Evolutionary conservation across 805 yeast genomes (phyloP), one percentile per base, ranked within the genome.

Genomic region (Groenewaldozyma salmanticensis): DNA sequence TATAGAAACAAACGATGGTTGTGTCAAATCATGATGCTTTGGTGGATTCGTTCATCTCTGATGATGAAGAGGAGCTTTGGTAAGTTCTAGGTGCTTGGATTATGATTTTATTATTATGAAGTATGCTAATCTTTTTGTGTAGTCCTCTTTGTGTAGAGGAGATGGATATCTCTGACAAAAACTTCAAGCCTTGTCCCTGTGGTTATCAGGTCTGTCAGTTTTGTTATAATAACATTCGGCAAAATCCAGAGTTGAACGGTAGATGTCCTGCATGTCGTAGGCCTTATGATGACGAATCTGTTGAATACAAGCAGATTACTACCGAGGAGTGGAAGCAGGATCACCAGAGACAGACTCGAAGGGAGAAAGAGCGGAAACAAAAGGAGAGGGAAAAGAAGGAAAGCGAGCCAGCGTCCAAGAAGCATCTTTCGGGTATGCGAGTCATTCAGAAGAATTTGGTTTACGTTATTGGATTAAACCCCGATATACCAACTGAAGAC

Each of bases 101-200:
- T 6, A 13, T 19, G 37, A 16, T n/a, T 17, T 11, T 18, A 5
- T 9, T 7, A 11, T 17, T 27, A 27, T n/a, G n/a, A n/a, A n/a
- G n/a, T n/a, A n/a, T n/a, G n/a, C 34, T 31, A 11, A 11, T 7
- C 11, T 31, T 15, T 15, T 11, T 31, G 9, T 15, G 31, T 27
- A 41, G 95, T 65, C 98, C 98, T 42, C 74, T 92, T 48, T 92
- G 99, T 68, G 90, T 88, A 57, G 99, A 92, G 64, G 96, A 92
- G 60, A 80, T 92, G 87, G 99, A 92, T 62, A 78, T 90, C 37
- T 82, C 95, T 15, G 98, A 92, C 64, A 86, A 83, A 57, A 85
- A 87, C 66, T 92, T 92, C 71, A 86, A 82, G 61, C 99, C 99
- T n/a, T 92, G 99, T 68, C 97, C 97, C 1, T 92, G 99, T 67